A percentile compares a stretch with the other conserved stretches of the same genome.
Evolutionary conservation across 2,329 filamentous ascomycete genomes (phyloP).

Genomic region (Gaeumannomyces tritici): DNA sequence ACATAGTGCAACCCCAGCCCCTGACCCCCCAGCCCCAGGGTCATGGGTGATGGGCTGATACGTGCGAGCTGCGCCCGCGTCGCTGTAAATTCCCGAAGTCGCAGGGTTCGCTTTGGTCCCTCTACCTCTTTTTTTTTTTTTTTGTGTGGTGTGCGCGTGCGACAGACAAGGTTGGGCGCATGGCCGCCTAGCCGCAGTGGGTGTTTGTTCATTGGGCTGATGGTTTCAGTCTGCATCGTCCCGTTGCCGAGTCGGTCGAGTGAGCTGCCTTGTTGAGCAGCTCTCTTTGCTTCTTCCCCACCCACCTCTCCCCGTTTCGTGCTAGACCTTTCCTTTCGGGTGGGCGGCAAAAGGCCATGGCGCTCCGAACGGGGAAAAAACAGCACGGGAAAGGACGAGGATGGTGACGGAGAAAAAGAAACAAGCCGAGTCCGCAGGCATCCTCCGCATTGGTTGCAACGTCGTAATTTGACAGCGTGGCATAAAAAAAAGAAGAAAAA

Average conservation of each 20-base stretch:
- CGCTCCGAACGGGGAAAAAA: neutral
- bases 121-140: too few relatives aligned
- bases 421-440: neutral
- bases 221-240: neutral
- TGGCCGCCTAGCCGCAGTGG: neutral
- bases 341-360: neutral
- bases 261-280: too few relatives aligned
- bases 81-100: neutral
- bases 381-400: neutral
- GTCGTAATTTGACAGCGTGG: neutral
- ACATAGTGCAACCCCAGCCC: neutral
- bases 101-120: neutral
- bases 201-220: neutral
- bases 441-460: neutral
- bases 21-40: too few relatives aligned
- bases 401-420: neutral
- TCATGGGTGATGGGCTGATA: neutral
- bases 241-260: neutral
- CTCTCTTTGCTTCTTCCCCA: neutral
- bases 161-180: neutral
- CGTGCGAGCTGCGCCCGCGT: neutral
- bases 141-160: neutral
- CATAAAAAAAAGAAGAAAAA: neutral
- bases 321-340: neutral
- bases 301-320: neutral